These are phyloP conservation scores for Zoysia japonica DNA, from an alignment of 176 grass and related monocot species.

Conservation along the genomic window DNA sequence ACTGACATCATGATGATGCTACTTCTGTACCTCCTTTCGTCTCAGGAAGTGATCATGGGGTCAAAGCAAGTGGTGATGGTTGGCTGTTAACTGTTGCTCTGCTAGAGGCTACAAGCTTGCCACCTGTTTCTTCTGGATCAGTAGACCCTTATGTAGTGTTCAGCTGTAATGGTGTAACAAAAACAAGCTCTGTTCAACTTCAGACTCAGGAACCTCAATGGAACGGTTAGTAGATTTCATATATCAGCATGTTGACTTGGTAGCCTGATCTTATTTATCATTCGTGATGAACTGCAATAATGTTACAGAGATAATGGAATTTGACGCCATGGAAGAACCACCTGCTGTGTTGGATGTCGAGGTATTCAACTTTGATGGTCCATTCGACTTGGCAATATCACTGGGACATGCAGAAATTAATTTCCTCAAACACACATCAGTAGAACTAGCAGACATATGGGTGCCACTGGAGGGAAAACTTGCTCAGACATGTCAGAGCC, in stretches of 20 bases:
- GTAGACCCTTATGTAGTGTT: conserved; percentile 86
- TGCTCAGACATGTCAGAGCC: conserved; percentile 61
- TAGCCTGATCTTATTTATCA: conserved; percentile 14
- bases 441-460: conserved; percentile 79
- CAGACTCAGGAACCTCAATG: conserved; percentile 78
- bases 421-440: conserved; percentile 66
- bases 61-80: conserved; percentile 72
- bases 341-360: conserved; percentile 74
- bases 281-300: conserved; percentile 18
- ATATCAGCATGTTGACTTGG: background rate
- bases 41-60: conserved; percentile 63
- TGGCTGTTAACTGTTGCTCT: conserved; percentile 88
- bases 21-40: conserved; percentile 5
- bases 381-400: conserved; percentile 67
- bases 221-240: conserved; percentile 68
- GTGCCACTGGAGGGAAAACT: conserved; percentile 74
- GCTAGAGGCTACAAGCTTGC: conserved; percentile 68
- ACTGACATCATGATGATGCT: conserved; percentile 3
- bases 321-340: conserved; percentile 86
- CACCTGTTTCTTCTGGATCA: conserved; percentile 53
- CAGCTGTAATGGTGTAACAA: conserved; percentile 75
- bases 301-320: conserved; percentile 78
- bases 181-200: conserved; percentile 87
- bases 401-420: conserved; percentile 87
- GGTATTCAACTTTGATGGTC: conserved; percentile 83